phyloP scores from a whole-genome alignment of 805 yeast species.

The Wickerhamiella dianesei region DNA sequence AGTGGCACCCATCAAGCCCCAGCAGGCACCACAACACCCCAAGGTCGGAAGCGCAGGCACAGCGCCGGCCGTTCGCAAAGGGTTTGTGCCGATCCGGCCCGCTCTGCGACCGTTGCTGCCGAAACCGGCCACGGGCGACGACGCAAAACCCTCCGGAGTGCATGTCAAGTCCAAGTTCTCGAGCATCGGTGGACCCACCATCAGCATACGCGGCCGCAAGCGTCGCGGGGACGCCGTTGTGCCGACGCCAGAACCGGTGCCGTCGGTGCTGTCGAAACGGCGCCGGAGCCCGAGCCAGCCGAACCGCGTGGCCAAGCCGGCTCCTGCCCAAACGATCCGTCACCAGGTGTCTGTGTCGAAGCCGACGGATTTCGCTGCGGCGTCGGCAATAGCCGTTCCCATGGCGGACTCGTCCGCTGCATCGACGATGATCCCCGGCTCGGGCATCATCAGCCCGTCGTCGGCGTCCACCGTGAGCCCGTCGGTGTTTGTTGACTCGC shows the following conservation, averaged over 20 bases:
- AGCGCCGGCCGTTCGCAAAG: neutral
- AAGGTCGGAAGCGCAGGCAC: neutral
- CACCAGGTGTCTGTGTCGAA: neutral
- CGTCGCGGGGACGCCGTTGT: neutral
- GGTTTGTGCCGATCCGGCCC: slow-evolving; percentile 2
- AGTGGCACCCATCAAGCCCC: too few relatives aligned
- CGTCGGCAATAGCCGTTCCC: neutral
- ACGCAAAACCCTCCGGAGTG: neutral
- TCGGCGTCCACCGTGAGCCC: slow-evolving; percentile 1
- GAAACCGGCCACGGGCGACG: neutral
- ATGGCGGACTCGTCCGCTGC: neutral
- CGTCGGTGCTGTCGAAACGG: neutral
- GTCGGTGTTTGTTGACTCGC: slow-evolving; percentile 1
- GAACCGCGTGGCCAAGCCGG: neutral
- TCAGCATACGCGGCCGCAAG: neutral
- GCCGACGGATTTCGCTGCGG: neutral
- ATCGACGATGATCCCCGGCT: neutral
- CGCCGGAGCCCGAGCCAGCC: neutral
- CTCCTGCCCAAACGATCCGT: neutral
- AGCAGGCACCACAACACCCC: neutral
- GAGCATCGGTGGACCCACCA: neutral
- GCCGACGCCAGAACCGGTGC: neutral
- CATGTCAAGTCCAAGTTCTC: neutral
- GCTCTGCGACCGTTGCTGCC: slow-evolving; percentile 1
- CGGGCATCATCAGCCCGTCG: neutral